Evolutionary conservation across 148 eudicot genomes (phyloP).

Genomic region (Diospyros kaki): DNA sequence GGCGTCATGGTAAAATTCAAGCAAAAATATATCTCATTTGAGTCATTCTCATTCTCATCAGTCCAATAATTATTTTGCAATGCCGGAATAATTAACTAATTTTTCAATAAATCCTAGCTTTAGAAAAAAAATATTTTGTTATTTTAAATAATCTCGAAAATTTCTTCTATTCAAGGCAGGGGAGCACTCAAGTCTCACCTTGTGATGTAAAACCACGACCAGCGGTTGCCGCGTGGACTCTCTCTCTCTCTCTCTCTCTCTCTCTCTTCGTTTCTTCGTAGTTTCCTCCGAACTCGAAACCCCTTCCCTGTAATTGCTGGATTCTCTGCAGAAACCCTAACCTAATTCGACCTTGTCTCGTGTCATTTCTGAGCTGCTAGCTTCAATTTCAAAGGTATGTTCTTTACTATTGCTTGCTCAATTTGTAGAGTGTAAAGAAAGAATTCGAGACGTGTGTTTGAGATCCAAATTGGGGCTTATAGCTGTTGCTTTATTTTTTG

Average conservation of each 20-base stretch:
- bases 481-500: background rate
- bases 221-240: background rate
- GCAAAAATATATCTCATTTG: too few species aligned
- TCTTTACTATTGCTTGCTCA: background rate
- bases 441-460: background rate
- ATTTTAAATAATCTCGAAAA: too few species aligned
- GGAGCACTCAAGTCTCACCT: too few species aligned
- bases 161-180: too few species aligned
- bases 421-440: background rate
- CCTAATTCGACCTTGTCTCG: background rate
- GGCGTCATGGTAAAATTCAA: too few species aligned
- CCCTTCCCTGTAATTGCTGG: background rate
- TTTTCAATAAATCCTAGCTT: too few species aligned
- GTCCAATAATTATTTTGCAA: too few species aligned
- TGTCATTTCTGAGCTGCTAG: background rate
- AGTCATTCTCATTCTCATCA: too few species aligned
- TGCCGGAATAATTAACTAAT: too few species aligned
- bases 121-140: too few species aligned
- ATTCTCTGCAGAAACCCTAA: background rate
- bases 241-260: background rate
- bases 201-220: too few species aligned
- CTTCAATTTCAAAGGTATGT: constrained; percentile 2
- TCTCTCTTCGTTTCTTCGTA: background rate
- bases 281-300: background rate
- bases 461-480: constrained; percentile 13